These are phyloP conservation scores for Hymenochaete sp. DNA, from an alignment of 1,284 basidiomycete species.

Conservation along the genomic window DNA sequence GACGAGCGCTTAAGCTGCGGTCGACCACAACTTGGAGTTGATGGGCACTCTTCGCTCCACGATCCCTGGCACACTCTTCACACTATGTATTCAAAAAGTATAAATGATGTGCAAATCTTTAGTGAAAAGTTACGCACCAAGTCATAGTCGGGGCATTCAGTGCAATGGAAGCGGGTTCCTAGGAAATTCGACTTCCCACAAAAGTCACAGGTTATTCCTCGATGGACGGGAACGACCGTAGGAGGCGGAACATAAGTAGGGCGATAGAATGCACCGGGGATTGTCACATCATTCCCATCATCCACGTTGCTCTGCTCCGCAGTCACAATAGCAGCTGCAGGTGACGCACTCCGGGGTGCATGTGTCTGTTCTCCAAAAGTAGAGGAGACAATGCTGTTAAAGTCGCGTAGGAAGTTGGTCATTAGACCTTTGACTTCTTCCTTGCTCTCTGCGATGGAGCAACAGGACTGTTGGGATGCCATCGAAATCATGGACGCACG, in stretches of 20 bases:
- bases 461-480: slow-evolving; percentile 30
- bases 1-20: no score
- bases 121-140: slow-evolving; percentile 17
- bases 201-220: slow-evolving; percentile 25
- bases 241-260: slow-evolving; percentile 13
- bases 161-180: slow-evolving; percentile 28
- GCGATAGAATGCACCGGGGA: slow-evolving; percentile 18
- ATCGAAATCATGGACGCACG: slow-evolving; percentile 14
- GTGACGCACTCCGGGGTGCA: slow-evolving; percentile 1
- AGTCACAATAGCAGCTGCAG: not conserved
- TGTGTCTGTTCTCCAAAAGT: slow-evolving; percentile 33
- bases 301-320: slow-evolving; percentile 5
- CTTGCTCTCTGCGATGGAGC: slow-evolving; percentile 43
- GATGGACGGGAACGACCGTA: slow-evolving; percentile 17
- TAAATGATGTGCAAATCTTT: not conserved
- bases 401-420: slow-evolving; percentile 49
- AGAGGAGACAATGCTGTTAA: slow-evolving; percentile 41
- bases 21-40: slow-evolving; percentile 12
- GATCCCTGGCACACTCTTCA: slow-evolving; percentile 20
- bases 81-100: slow-evolving; percentile 17
- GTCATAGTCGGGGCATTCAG: slow-evolving; percentile 25
- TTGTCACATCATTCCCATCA: slow-evolving; percentile 9
- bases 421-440: slow-evolving; percentile 47
- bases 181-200: slow-evolving; percentile 22
- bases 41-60: slow-evolving; percentile 20